Percentiles rank a stretch among this genome's conserved stretches.
These are phyloP conservation scores for Phytophthora pseudosyringae DNA, from an alignment of 352 stramenopile species.

Conservation along the genomic window DNA sequence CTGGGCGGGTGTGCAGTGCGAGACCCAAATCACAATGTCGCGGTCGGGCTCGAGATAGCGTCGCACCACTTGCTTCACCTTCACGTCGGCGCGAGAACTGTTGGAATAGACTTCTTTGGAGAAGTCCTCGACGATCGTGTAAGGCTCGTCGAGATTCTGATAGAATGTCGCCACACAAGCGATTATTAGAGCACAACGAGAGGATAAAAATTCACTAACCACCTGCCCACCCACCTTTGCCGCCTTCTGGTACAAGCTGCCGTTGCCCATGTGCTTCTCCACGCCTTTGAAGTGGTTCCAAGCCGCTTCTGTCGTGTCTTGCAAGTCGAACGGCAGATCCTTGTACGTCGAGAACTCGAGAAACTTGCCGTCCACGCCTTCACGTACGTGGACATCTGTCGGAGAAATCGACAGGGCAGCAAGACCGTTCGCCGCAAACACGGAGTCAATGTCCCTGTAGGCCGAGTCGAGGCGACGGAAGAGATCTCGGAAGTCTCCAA, in stretches of 20 bases:
- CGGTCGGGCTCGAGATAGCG: conserved; percentile 62
- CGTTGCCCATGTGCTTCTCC: conserved; percentile 32
- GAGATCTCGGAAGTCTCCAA: conserved; percentile 26
- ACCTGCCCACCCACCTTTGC: conserved; percentile 14
- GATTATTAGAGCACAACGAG: too few species aligned
- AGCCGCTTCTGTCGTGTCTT: conserved; percentile 13
- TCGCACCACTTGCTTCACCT: conserved; percentile 59
- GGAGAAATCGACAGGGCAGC: conserved; percentile 20
- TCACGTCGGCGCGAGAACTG: conserved; percentile 49
- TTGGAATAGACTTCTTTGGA: conserved; percentile 59
- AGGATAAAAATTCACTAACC: neutral
- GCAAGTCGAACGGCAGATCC: conserved; percentile 28
- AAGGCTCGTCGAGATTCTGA: conserved; percentile 41
- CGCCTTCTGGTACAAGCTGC: conserved; percentile 37
- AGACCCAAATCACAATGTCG: conserved; percentile 64
- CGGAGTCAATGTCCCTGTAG: conserved; percentile 30
- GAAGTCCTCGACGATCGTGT: conserved; percentile 67
- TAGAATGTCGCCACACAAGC: neutral
- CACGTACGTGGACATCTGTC: conserved; percentile 28
- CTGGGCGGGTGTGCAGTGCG: conserved; percentile 47
- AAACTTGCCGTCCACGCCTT: conserved; percentile 33
- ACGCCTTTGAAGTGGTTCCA: conserved; percentile 38
- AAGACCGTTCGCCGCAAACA: conserved; percentile 36
- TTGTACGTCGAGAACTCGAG: conserved; percentile 37
- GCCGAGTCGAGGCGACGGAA: conserved; percentile 27